Base-by-base conservation (phyloP, 805 yeast species). In the Yarrowia sp. region DNA sequence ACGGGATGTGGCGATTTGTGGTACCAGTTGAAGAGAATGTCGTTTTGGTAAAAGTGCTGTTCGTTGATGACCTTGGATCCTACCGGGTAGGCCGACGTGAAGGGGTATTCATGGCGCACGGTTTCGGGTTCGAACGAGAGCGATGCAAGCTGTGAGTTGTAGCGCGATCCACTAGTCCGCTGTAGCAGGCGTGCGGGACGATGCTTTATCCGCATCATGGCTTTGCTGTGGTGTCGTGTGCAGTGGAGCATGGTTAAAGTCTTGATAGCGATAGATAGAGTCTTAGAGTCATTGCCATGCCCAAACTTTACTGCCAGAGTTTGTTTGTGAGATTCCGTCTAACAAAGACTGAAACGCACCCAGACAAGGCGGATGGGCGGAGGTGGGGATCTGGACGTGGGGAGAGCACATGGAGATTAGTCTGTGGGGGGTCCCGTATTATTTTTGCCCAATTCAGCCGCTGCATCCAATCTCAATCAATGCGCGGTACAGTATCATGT, bases 1-100 rank as follows among this genome's bases (percentile, higher is more conserved):
- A 93, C 96, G 0, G 98, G 97, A 73, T 90, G 91, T 0, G 97
- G 92, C n/a, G 77, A 73, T 68, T 85, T 83, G 58, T 82, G 79
- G 44, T 85, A 79, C 83, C 89, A 90, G 38, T 81, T 80, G 71
- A 84, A 75, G 66, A 91, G 77, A 5, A 87, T 83, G 21, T 86
- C 84, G 71, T 89, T 89, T 70, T 92, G 98, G 73, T 90, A 93
- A 75, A 89, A 93, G 73, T 92, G 98, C 72, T 90, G 92, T 24
- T 81, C 81, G 65, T 81, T 83, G 49, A 84, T 77, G 68, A 83
- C 79, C 32, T 77, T 72, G 0, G 86, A 82, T n/a, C 67, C 66
- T 17, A 65, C 65, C 2, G 75, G 75, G 56, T 72, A 73, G 6
- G 75, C 72, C 30, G 64, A 44, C 19, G 64, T 33, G 56, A 44